Conservation (phyloP, 768 basidiomycete genomes). For the Podaxis rugospora region DNA sequence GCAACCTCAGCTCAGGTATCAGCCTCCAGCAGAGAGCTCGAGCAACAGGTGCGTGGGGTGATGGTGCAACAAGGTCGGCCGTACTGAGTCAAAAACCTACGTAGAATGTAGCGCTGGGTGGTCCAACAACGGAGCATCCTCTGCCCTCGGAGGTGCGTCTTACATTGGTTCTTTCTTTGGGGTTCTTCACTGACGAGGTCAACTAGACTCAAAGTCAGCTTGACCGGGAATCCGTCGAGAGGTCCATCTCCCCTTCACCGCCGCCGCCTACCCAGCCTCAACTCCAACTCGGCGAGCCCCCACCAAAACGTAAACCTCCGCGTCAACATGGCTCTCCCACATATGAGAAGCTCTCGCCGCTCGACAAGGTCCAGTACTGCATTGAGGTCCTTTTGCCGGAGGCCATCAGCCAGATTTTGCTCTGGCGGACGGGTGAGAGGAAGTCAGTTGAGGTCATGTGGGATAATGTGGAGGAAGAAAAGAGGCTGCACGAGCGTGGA, state of each 20-base stretch:
- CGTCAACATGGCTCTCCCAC: slow-evolving; percentile 14
- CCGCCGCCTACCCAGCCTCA: neutral
- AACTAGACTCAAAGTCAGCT: neutral
- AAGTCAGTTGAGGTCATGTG: slow-evolving; percentile 41
- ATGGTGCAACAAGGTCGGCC: neutral
- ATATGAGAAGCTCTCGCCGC: slow-evolving; percentile 17
- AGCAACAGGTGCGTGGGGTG: neutral
- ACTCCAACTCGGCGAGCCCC: neutral
- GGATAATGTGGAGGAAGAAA: slow-evolving; percentile 45
- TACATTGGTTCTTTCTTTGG: neutral
- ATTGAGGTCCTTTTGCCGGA: slow-evolving; percentile 69
- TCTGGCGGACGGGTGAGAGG: slow-evolving; percentile 67
- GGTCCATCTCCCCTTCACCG: neutral
- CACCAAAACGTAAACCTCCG: neutral
- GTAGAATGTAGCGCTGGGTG: neutral
- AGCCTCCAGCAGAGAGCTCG: neutral
- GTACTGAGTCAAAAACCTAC: neutral
- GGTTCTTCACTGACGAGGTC: neutral
- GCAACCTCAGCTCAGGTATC: neutral
- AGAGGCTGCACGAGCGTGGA: slow-evolving; percentile 46
- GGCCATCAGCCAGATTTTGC: slow-evolving; percentile 64
- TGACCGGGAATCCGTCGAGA: neutral
- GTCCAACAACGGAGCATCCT: neutral
- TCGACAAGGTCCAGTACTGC: slow-evolving; percentile 67
- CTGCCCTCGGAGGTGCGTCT: neutral